Conservation (phyloP, 208 protist genomes). For the Trypanosoma scelopori region DNA sequence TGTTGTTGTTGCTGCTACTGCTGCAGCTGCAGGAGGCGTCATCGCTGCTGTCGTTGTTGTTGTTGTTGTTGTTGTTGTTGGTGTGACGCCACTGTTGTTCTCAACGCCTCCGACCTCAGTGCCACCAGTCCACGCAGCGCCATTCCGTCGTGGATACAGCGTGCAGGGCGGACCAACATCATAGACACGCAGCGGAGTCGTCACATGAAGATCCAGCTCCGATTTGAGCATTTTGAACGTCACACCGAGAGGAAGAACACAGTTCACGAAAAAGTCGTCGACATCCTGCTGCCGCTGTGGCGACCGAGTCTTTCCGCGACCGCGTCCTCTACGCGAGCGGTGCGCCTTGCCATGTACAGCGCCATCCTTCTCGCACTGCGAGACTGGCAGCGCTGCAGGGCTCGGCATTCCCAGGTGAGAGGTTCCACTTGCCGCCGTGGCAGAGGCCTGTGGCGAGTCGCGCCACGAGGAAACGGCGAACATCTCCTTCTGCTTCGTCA, state of each 20-base stretch:
- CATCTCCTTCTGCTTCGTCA: slow-evolving; percentile 73
- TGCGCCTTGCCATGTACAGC: slow-evolving; percentile 7
- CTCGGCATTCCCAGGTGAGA: slow-evolving; percentile 6
- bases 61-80: not conserved
- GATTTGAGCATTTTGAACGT: slow-evolving; percentile 42
- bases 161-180: slow-evolving; percentile 50
- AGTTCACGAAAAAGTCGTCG: slow-evolving; percentile 72
- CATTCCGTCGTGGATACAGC: slow-evolving; percentile 32
- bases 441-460: slow-evolving; percentile 39
- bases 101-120: not conserved
- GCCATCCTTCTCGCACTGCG: slow-evolving; percentile 16
- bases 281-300: slow-evolving; percentile 35
- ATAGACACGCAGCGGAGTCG: slow-evolving; percentile 48
- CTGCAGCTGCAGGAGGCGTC: too few species aligned
- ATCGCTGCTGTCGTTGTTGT: not conserved
- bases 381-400: slow-evolving; percentile 14
- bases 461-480: slow-evolving; percentile 73
- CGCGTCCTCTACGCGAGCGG: slow-evolving; percentile 21
- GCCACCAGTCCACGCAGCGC: not conserved
- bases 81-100: not conserved
- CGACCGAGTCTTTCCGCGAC: slow-evolving; percentile 22
- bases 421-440: not conserved
- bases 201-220: slow-evolving; percentile 45
- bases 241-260: slow-evolving; percentile 39
- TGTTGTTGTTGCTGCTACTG: not conserved